Conservation (phyloP, 2,329 filamentous ascomycete genomes). For the Monosporascus sp. region DNA sequence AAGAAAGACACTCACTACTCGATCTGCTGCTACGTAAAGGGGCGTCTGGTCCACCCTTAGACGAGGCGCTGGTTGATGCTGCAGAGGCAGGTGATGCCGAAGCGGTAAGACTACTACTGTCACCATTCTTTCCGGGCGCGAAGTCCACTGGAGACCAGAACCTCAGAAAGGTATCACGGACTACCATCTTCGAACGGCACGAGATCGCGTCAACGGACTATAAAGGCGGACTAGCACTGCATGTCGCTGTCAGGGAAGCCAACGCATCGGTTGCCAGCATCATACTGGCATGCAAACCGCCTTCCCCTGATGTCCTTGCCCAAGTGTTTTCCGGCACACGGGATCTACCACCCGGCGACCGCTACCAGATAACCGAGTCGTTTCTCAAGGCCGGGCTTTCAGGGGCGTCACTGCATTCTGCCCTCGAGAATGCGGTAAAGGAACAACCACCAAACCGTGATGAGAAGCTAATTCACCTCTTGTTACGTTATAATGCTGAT, state of each 20-base stretch:
- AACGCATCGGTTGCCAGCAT: constrained; percentile 39
- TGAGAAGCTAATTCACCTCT: constrained; percentile 45
- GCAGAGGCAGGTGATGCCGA: constrained; percentile 42
- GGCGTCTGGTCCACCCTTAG: constrained; percentile 40
- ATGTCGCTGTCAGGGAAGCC: constrained; percentile 41
- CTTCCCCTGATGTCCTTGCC: constrained; percentile 42
- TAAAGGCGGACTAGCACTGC: constrained; percentile 46
- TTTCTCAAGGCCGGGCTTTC: constrained; percentile 47
- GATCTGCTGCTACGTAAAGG: constrained; percentile 45
- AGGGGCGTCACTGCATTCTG: constrained; percentile 41
- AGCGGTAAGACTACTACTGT: constrained; percentile 45
- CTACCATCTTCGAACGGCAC: constrained; percentile 37
- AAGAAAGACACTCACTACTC: constrained; percentile 41
- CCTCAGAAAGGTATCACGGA: constrained; percentile 23
- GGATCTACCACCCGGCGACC: constrained; percentile 35
- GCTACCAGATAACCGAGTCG: constrained; percentile 44
- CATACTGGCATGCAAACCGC: constrained; percentile 42
- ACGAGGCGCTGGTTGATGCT: constrained; percentile 47
- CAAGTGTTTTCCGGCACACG: constrained; percentile 44
- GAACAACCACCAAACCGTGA: constrained; percentile 44
- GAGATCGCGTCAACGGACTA: constrained; percentile 49
- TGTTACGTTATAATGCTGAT: constrained; percentile 48
- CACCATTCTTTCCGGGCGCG: constrained; percentile 39
- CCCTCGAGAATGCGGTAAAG: constrained; percentile 48
- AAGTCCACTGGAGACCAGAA: constrained; percentile 21